Conservation (phyloP, 2,329 filamentous ascomycete species). For the Fusarium kyushuense region DNA sequence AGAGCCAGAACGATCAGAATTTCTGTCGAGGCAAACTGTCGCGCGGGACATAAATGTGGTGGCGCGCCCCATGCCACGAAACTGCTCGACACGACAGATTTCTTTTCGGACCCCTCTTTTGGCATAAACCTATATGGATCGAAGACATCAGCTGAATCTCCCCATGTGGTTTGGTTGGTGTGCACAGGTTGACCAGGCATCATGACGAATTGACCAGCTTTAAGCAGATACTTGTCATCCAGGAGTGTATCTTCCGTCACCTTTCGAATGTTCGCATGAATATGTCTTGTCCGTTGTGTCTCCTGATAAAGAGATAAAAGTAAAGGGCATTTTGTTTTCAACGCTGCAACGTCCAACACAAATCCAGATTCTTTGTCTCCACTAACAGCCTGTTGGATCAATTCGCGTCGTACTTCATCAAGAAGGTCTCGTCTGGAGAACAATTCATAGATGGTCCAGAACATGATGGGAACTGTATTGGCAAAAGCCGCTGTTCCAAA, state of each 20-base stretch:
- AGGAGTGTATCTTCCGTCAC: constrained; percentile 53
- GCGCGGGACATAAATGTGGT: constrained; percentile 48
- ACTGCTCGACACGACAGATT: constrained; percentile 50
- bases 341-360: constrained; percentile 15
- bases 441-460: constrained; percentile 37
- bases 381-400: constrained; percentile 12
- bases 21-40: constrained; percentile 49
- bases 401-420: constrained; percentile 22
- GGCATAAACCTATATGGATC: constrained; percentile 36
- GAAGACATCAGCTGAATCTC: constrained; percentile 43
- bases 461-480: constrained; percentile 32
- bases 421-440: constrained; percentile 30
- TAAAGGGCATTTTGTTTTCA: constrained; percentile 36
- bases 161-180: constrained; percentile 51
- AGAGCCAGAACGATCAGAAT: constrained; percentile 43
- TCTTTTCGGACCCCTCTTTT: constrained; percentile 3
- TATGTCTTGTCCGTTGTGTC: constrained; percentile 25
- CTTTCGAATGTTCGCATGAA: constrained; percentile 38
- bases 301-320: constrained; percentile 28
- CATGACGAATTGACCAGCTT: constrained; percentile 51
- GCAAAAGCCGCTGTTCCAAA: constrained; percentile 34
- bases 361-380: constrained; percentile 13
- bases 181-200: constrained; percentile 52
- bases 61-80: constrained; percentile 50
- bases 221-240: constrained; percentile 52